Evolutionary conservation across 768 basidiomycete genomes (phyloP).

Genomic region (Amanita jacksonii): DNA sequence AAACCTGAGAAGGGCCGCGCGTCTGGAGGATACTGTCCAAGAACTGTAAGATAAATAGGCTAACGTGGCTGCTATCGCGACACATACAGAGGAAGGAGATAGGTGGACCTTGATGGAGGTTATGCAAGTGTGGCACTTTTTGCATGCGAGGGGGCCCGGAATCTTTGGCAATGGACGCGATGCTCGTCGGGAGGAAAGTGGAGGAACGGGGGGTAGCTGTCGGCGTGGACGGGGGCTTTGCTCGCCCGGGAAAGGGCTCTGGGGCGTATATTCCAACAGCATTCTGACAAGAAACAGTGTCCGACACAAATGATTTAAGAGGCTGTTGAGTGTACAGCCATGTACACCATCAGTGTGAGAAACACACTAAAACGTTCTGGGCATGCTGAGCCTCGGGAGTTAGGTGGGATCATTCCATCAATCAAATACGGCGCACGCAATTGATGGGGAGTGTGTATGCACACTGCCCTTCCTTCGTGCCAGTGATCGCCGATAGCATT

Average conservation of each 20-base stretch:
- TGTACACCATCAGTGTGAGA: no score
- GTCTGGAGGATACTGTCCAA: conserved; percentile 31
- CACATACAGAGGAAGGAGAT: conserved; percentile 30
- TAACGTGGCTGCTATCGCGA: background rate
- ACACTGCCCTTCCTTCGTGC: no score
- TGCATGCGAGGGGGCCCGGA: conserved; percentile 36
- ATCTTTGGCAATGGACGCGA: conserved; percentile 42
- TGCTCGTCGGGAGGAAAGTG: conserved; percentile 15
- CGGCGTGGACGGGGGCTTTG: conserved; percentile 7
- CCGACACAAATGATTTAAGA: no score
- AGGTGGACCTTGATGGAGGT: conserved; percentile 34
- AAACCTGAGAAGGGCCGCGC: conserved; percentile 45
- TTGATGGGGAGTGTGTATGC: no score
- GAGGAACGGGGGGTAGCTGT: conserved; percentile 16
- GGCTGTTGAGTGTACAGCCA: conserved; percentile 5
- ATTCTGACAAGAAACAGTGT: no score
- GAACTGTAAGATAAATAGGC: background rate
- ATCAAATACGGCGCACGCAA: no score
- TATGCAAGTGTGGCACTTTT: conserved; percentile 34
- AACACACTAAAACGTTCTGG: no score
- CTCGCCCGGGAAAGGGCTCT: conserved; percentile 14
- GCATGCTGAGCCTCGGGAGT: no score
- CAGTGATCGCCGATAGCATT: no score
- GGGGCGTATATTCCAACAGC: conserved; percentile 13
- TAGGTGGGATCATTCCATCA: no score